Base-by-base conservation (phyloP, 2,329 filamentous ascomycete genomes). In the Aspergillus sp. region DNA sequence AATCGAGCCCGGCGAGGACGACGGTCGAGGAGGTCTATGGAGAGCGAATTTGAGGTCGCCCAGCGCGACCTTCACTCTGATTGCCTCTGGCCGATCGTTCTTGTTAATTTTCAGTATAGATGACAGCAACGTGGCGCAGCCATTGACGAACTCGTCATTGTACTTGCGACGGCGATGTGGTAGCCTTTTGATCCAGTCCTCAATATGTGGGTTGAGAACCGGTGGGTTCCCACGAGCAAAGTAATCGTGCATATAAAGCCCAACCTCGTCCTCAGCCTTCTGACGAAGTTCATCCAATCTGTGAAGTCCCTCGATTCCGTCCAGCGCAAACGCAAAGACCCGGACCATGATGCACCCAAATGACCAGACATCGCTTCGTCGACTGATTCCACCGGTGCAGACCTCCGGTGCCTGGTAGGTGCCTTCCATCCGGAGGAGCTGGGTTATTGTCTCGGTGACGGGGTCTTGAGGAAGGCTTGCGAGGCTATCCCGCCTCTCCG, bases 281-380 rank as follows among this genome's bases (percentile, higher is more conserved):
- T 9, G 11, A 3, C 55, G 48, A 11, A 9, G 36, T 0, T 22
- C 3, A 30, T 60, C 57, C 4, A 60, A 22, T 1, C 41, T 14
- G 11, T 17, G 26, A 30, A 60, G 33, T 10, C 33, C 50, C 2
- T 40, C 13, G 1, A 17, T 8, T 1, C 53, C 55, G 7, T 48
- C 52, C 6, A 62, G 35, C 2, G 47, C 55, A 14, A 55, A 52
- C 3, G 58, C 55, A 4, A 62, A 50, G 13, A 62, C 22, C 6
- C 56, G 50, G 13, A 51, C 50, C 24, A 63, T n/a, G 26, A 63
- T 61, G 30, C 60, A 62, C 1, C 58, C 60, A 26, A 62, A 48
- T 2, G 60, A 63, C 60, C 60, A 63, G 11, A 63, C 45, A 41
- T 63, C 60, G 16, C 55, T 61, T 16, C 47, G 44, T 4, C 45